Base-by-base conservation (phyloP, 2,329 filamentous ascomycete genomes). In the Plectosphaerella sp. region DNA sequence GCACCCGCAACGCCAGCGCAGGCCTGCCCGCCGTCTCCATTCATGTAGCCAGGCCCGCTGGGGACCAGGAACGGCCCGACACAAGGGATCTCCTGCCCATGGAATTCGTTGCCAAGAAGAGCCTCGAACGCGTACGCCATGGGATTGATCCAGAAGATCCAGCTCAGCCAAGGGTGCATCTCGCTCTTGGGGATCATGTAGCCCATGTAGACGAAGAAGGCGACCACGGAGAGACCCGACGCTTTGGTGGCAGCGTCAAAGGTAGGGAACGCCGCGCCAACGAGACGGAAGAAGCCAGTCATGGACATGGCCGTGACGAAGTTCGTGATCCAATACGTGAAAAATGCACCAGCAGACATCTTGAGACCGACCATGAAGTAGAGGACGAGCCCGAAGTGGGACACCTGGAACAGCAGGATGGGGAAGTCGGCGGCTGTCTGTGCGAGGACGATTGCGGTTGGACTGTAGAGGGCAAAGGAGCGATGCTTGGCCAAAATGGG, bases 101-200 rank as follows among this genome's bases (percentile, higher is more conserved):
- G 77, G 49, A 43, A 43, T 62, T 94, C 89, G 65, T 91, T 91
- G 52, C 83, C 74, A 67, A 89, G 79, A 12, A 91, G 70, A 1
- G 80, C 77, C 64, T 91, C 88, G 57, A 91, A 92, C 2, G 78
- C 84, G 60, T 91, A 91, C 35, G 76, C 83, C 25, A 91, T 79
- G 1, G 87, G 87, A 53, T 91, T 86, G 49, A 91, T 74, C 70
- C 86, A 91, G 28, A 83, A 80, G 51, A 92, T 87, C 89, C 88
- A 92, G 28, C 81, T 72, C 48, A 87, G 84, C 87, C 88, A 93
- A 0, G 79, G 79, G 24, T 84, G 77, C 86, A 87, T 91, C 60
- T 86, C 57, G 0, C 70, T 68, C 3, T 69, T 63, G 0, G 71
- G 60, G 25, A 81, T 75, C 16, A 73, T 67, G 61, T 86, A 84